phyloP scores from a whole-genome alignment of 1,139 yeast genomes.

The Keqinozyma sinolaborantium region DNA sequence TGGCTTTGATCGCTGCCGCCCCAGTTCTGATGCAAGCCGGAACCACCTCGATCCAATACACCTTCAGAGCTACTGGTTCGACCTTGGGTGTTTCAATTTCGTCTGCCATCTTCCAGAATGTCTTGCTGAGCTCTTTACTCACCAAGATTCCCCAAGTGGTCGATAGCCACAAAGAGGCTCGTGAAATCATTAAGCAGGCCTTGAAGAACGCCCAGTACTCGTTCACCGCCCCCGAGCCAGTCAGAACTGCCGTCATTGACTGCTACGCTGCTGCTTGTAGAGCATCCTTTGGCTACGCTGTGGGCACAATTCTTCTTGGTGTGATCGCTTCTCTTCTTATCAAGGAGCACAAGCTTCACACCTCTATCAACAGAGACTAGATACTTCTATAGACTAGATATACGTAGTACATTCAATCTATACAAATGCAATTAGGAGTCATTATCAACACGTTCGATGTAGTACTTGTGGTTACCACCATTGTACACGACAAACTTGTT shows the following conservation, averaged over 20 bases:
- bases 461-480: constrained; percentile 42
- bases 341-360: constrained; percentile 43
- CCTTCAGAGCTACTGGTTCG: constrained; percentile 72
- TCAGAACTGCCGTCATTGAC: constrained; percentile 39
- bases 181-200: constrained; percentile 47
- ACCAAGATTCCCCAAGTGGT: constrained; percentile 20
- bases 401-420: no score
- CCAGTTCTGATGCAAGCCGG: constrained; percentile 66
- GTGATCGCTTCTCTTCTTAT: constrained; percentile 32
- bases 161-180: constrained; percentile 28
- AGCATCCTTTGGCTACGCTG: constrained; percentile 50
- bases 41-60: constrained; percentile 72
- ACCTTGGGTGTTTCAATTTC: constrained; percentile 70
- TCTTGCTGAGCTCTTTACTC: constrained; percentile 16
- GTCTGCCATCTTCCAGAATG: constrained; percentile 58
- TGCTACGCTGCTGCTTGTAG: constrained; percentile 52
- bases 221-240: constrained; percentile 30
- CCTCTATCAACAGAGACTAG: constrained; percentile 34
- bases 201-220: constrained; percentile 56
- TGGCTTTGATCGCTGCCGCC: constrained; percentile 64
- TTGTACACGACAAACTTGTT: constrained; percentile 24
- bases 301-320: constrained; percentile 35
- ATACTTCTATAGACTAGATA: no score
- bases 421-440: no score
- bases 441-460: constrained; percentile 22